phyloP scores from a whole-genome alignment of 1,284 basidiomycete genomes.

The Cutaneotrichosporon arboriforme region DNA sequence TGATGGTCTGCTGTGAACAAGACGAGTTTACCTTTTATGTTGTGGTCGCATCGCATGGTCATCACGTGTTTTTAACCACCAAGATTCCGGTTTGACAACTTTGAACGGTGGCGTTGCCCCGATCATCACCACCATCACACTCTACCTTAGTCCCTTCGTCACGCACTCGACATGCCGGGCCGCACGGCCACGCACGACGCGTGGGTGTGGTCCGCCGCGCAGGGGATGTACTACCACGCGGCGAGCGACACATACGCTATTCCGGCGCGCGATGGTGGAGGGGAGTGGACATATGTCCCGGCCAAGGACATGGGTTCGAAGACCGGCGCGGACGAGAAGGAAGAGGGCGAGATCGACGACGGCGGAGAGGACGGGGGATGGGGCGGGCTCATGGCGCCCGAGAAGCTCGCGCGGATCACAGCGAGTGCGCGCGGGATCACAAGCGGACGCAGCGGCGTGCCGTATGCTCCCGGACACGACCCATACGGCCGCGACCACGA shows the following conservation, averaged over 20 bases:
- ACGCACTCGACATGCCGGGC: too few relatives aligned
- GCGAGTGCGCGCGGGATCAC: neutral
- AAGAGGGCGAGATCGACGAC: slow-evolving; percentile 43
- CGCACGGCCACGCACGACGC: neutral
- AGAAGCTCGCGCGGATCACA: slow-evolving; percentile 24
- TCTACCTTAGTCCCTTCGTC: too few relatives aligned
- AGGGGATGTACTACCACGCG: slow-evolving; percentile 28
- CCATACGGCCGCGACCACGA: slow-evolving; percentile 5
- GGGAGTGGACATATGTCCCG: slow-evolving; percentile 27
- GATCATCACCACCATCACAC: too few relatives aligned
- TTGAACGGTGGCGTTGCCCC: too few relatives aligned
- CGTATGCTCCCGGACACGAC: neutral
- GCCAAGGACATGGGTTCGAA: slow-evolving; percentile 13
- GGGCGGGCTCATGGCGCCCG: slow-evolving; percentile 44
- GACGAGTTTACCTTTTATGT: too few relatives aligned
- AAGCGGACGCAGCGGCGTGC: neutral
- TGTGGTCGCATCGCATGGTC: too few relatives aligned
- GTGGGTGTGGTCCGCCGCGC: slow-evolving; percentile 24
- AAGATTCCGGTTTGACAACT: too few relatives aligned
- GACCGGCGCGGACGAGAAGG: slow-evolving; percentile 14
- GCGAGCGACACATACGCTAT: slow-evolving; percentile 26
- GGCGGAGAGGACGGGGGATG: slow-evolving; percentile 33
- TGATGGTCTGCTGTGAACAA: too few relatives aligned
- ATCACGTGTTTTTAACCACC: too few relatives aligned
- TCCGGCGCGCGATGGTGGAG: slow-evolving; percentile 3